Base-by-base conservation (phyloP, 1,139 yeast species). In the Pichia sp. region DNA sequence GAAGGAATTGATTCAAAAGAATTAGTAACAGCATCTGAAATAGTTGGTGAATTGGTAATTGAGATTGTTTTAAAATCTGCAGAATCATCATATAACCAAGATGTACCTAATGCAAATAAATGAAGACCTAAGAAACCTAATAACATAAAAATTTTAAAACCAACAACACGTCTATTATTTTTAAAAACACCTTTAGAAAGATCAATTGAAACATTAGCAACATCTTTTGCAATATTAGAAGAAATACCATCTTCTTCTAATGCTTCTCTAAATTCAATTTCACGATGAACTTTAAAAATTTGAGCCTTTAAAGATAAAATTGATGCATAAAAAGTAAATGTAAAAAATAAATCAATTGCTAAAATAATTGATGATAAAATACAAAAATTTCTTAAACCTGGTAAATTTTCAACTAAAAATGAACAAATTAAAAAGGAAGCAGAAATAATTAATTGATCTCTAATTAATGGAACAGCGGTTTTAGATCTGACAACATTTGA, bases 191-290 rank as follows among this genome's bases (percentile, higher is more conserved):
- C 49, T 8, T 54, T 51, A 5, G 60, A 52, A 28, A 71, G 63
- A 40, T 74, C 69, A 44, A 66, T 63, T 40, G 71, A 74, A 45
- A 72, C 66, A 39, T 73, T 76, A 30, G 90, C 82, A 39, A 86
- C 83, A 49, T 79, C 75, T 55, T 78, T 81, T 42, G 92, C 97
- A 42, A 86, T 86, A 51, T 74, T 70, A 48, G 81, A 81, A 42
- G 88, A 77, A 39, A 92, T 79, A 28, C 98, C 98, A 60, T 94
- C 98, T 66, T 92, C 98, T 69, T 90, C 96, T 57, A 92, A 73
- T 28, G 89, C 92, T 57, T 79, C 82, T 62, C 86, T 83, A 63
- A 90, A 78, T 51, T 82, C 79, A 52, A 89, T 83, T 45, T 92
- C 86, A 58, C 90, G 81, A 67, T 92, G 88, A 52, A 95, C 95